Base-by-base conservation (phyloP, 1,284 basidiomycete species). In the Cryptococcus amylolentus region DNA sequence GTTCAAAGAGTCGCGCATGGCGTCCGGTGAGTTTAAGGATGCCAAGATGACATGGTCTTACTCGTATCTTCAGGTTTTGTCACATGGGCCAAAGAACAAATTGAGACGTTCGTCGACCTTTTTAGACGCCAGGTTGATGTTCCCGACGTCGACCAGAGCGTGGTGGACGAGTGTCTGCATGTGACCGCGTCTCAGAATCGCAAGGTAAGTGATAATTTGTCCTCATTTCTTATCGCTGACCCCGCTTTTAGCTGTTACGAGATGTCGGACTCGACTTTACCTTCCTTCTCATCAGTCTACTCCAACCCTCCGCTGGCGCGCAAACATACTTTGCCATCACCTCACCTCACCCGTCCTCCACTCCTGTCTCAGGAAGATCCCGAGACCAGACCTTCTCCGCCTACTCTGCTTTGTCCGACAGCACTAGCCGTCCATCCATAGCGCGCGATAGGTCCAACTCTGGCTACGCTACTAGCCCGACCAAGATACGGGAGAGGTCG, bases 241-340 rank as follows among this genome's bases (percentile, higher is more conserved):
- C 31, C 41, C 55, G 16, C 39, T 7, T 13, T 27, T n/a, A 92
- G 89, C 82, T 93, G 2, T 80, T 94, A 13, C 87, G 91, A 78
- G 93, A 96, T 68, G 91, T 87, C 67, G 92, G 92, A 0, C 84
- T 96, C 28, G 92, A 96, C 77, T 96, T 96, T 71, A 87, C 87
- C 27, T 92, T 88, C 78, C 81, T 94, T 16, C 80, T 96, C 26
- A 84, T 88, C 49, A 82, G 84, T 26, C 80, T 91, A 3, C 81
- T 93, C 10, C 68, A 67, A 38, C 66, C 67, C n/a, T 39, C 54
- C 7, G 42, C 56, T 20, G 10, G 39, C 26, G 56, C 61, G 5
- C 52, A 62, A 40, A 60, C 58, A 5, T 44, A 58, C 5, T 67
- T 66, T 51, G 46, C 61, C 39, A 31, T 50, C 50, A 46, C 53